phyloP scores from a whole-genome alignment of 179 eudicot species.

The Pouteria campechiana region DNA sequence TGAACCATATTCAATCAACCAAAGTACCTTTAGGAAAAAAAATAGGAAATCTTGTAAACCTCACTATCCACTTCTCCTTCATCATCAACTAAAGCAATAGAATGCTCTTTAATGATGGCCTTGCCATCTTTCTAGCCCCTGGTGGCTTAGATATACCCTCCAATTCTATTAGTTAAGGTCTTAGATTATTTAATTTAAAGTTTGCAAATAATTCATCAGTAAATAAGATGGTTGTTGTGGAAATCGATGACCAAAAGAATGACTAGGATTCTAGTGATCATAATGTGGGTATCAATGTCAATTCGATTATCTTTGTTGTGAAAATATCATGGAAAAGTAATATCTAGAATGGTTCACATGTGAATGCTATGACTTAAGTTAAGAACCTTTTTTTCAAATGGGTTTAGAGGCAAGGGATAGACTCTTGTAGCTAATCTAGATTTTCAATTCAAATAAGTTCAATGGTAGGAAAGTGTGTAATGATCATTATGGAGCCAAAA shows the following conservation, averaged over 20 bases:
- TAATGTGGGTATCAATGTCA: slow-evolving; percentile 40
- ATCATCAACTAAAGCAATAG: slow-evolving; percentile 8
- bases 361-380: slow-evolving; percentile 29
- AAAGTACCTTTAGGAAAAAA: slow-evolving; percentile 22
- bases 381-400: slow-evolving; percentile 11
- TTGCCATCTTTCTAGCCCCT: slow-evolving; percentile 27
- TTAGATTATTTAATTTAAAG: slow-evolving; percentile 17
- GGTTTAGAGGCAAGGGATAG: slow-evolving; percentile 7
- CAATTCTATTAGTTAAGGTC: slow-evolving; percentile 19
- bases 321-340: slow-evolving; percentile 8
- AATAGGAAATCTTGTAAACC: slow-evolving; percentile 13
- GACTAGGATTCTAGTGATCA: slow-evolving; percentile 10
- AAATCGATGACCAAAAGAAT: slow-evolving; percentile 27
- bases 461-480: too few species aligned
- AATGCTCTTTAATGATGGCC: slow-evolving; percentile 20
- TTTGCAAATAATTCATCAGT: background rate
- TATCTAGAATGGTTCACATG: slow-evolving; percentile 12
- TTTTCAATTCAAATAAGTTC: too few species aligned
- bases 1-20: slow-evolving; percentile 20
- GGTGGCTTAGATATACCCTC: slow-evolving; percentile 11
- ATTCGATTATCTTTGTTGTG: slow-evolving; percentile 18
- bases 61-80: slow-evolving; percentile 35
- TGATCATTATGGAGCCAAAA: too few species aligned
- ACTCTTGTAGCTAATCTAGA: too few species aligned
- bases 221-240: slow-evolving; percentile 32